Base-by-base conservation (phyloP, 1,284 basidiomycete species). In the Omphalotus olearius region DNA sequence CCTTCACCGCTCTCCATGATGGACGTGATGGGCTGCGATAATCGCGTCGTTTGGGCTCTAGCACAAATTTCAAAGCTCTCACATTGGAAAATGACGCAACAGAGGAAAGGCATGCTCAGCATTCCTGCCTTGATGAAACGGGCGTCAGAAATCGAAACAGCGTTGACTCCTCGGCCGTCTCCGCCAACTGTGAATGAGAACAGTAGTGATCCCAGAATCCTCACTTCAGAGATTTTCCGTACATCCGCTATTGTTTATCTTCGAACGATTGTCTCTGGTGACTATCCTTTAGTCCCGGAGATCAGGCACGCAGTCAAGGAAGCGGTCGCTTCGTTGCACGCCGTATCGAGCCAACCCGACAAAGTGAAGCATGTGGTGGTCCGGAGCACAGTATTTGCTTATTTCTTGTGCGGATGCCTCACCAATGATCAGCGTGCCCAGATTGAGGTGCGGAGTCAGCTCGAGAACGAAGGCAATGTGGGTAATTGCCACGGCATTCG, bases 21-120 rank as follows among this genome's bases (percentile, higher is more conserved):
- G 66, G 73, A 76, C 38, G 78, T 88, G 7, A 91, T 91, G 88
- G 89, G 90, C n/a, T 90, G 88, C 71, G 85, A 88, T 60, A 88
- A 88, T 67, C 69, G 71, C 55, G 79, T 88, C 58, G 80, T 91
- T 41, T 85, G 87, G 70, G 88, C 85, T 10, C 73, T 91, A 40
- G 85, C 88, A 4, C 82, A 90, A 69, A 84, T 81, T 14, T 80
- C 82, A 6, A 70, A 69, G n/a, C 75, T 92, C 10, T 75, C 82
- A 30, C 64, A 62, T 53, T 91, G 85, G 87, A 88, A 88, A 68
- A 71, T 73, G 35, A 50, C 51, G 2, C 68, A 74, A 54, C 57
- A 58, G 54, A 56, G 40, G 0, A 57, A 53, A 16, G 80, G 76
- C 42, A 63, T 60, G 38, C 75, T 88, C 17, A 82, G 78, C 65